Percentiles rank a stretch among this genome's conserved stretches.
These are phyloP conservation scores for Zygoascus flipseniorum DNA, from an alignment of 805 yeast species.

Conservation along the genomic window DNA sequence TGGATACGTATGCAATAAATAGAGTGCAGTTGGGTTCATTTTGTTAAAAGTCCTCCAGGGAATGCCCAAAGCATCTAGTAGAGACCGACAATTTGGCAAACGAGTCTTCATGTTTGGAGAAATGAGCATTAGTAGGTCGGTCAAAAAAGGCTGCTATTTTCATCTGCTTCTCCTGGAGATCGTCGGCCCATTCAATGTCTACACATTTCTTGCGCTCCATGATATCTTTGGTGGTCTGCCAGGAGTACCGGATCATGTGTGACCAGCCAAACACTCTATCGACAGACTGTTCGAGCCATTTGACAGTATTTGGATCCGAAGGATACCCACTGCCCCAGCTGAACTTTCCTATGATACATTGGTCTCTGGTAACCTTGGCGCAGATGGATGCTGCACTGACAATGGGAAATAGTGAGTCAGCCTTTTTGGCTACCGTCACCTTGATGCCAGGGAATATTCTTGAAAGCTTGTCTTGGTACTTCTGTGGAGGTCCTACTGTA, in stretches of 20 bases:
- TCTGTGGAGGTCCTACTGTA: constrained; percentile 91
- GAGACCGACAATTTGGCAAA: neutral
- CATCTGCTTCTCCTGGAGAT: constrained; percentile 7
- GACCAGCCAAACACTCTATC: constrained; percentile 86
- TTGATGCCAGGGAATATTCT: constrained; percentile 58
- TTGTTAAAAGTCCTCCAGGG: neutral
- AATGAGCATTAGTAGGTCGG: neutral
- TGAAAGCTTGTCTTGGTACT: constrained; percentile 70
- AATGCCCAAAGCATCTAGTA: constrained; percentile 6
- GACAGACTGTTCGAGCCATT: constrained; percentile 57
- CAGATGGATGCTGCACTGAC: constrained; percentile 93
- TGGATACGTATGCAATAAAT: no score
- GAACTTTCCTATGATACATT: constrained; percentile 32
- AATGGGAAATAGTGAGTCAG: constrained; percentile 84
- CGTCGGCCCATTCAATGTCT: constrained; percentile 17
- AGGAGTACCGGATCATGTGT: constrained; percentile 67
- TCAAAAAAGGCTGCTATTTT: constrained; percentile 4
- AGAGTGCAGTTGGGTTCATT: no score
- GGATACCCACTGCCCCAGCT: constrained; percentile 90
- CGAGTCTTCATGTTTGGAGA: neutral
- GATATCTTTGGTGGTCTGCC: constrained; percentile 87
- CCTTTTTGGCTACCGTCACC: constrained; percentile 86
- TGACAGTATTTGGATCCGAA: constrained; percentile 77
- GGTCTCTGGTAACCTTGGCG: constrained; percentile 93
- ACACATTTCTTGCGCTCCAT: constrained; percentile 33